phyloP scores from a whole-genome alignment of 805 yeast species.

The Kuraishia ogatae region DNA sequence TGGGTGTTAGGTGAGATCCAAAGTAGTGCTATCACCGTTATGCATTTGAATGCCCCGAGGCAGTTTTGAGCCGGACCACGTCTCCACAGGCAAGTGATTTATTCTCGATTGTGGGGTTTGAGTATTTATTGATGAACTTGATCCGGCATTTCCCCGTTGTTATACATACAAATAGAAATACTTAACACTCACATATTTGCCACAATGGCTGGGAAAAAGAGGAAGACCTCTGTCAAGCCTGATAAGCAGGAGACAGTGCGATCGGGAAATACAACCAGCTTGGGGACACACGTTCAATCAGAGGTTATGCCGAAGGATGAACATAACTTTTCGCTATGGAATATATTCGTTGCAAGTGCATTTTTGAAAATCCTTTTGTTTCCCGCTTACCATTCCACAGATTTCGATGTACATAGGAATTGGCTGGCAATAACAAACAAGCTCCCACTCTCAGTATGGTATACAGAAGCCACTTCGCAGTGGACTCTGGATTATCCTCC shows the following conservation, averaged over 20 bases:
- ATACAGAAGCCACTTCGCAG: constrained; percentile 63
- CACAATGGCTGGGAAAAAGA: not conserved
- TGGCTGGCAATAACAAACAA: constrained; percentile 89
- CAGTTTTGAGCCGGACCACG: too few relatives aligned
- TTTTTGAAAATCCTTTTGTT: constrained; percentile 53
- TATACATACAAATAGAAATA: too few relatives aligned
- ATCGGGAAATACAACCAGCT: not conserved
- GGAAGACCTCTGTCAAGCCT: not conserved
- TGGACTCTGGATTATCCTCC: constrained; percentile 99
- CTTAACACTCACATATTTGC: too few relatives aligned
- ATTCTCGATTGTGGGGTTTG: not conserved
- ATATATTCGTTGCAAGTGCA: constrained; percentile 58
- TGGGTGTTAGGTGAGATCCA: not conserved
- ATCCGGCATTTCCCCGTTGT: too few relatives aligned
- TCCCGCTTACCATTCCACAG: constrained; percentile 87
- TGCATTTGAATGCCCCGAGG: not conserved
- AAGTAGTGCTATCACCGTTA: not conserved
- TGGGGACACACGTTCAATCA: not conserved
- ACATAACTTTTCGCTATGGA: constrained; percentile 44
- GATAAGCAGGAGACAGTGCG: not conserved
- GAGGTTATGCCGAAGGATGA: not conserved
- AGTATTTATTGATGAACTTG: too few relatives aligned
- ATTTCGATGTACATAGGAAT: constrained; percentile 94
- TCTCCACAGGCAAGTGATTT: not conserved
- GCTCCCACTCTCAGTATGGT: constrained; percentile 77